Evolutionary conservation across 257 asterid genomes (phyloP), one percentile per base, ranked within the genome.

Genomic region (Euphrasia confusa): DNA sequence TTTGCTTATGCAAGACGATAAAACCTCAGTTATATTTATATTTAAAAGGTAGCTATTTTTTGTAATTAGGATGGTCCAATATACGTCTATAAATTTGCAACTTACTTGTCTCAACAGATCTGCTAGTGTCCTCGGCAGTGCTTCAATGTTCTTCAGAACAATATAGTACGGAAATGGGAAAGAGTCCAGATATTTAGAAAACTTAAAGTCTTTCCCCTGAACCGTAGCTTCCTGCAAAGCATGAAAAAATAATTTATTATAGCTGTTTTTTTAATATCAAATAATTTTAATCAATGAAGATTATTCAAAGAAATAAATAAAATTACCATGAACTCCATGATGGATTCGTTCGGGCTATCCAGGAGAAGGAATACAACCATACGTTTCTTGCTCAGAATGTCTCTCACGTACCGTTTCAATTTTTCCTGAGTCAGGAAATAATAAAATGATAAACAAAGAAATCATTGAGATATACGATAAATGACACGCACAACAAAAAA

Each of bases 41-140:
- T 33, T 37, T 37, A 11, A 11, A 9, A 37, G 42, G 10, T 35
- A 7, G 40, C 40, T 35, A 35, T 35, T 7, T 35, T 35, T 7
- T 35, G 40, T 35, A 35, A 35, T 35, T 35, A 6, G 40, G 12
- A 37, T 37, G 10, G 9, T 37, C 11, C 12, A 45, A 13, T 12
- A 2, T 45, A 10, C 18, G 2, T 15, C 15, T 49, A 21, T 21
- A 21, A 14, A 15, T 15, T 49, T 11, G 5, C 21, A 50, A 63
- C 87, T 71, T 70, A 89, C 99, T 72, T 89, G 99, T 89, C 96
- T 85, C 73, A 93, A 61, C 35, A 93, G 88, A 72, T 89, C 97
- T 2, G 94, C 96, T 1, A 89, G 89, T 5, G 96, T 83, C 63
- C 90, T 71, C 9, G 99, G 99, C 72, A 93, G 99, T 17, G 94